Base-by-base conservation (phyloP, 331 rosid genomes). In the Dryas integrifolia region DNA sequence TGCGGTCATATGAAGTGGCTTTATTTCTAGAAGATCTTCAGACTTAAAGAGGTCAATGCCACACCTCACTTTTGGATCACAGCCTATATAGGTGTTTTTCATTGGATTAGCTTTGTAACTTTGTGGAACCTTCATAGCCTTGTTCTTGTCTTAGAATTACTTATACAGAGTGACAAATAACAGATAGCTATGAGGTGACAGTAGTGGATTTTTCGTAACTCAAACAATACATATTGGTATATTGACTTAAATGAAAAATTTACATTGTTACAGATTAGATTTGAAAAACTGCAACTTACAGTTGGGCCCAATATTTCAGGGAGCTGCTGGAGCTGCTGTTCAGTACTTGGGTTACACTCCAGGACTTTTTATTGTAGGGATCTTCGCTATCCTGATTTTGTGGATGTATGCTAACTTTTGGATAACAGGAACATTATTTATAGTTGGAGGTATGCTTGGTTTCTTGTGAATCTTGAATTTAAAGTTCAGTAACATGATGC, bases 401-500 rank as follows among this genome's bases (percentile, higher is more conserved):
- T 95, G 98, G 99, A 92, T 90, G 97, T 95, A 83, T 74, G 99
- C 98, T 75, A 92, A 95, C 88, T 88, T 95, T 83, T 92, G 98
- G 99, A 90, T 95, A 81, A 83, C 96, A 5, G 99, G 99, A 80
- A 79, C 83, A 13, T 82, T 95, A 79, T 93, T 95, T 75, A 77
- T 95, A 44, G 92, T 95, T 68, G 99, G 97, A 90, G 99, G 99
- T 95, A 87, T 41, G 77, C 35, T n/a, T n/a, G 40, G 56, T 62
- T 81, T 72, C 70, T 74, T 44, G 5, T 49, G 56, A 56, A 47
- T 48, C 53, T 48, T 72, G 55, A 63, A 26, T 63, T 43, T 59
- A 49, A 65, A n/a, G 5, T 49, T 60, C 46, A 39, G 39, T 48
- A 49, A 64, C 51, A 18, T 40, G 63, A 62, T 73, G 53, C 60